Evolutionary conservation across 148 eudicot genomes (phyloP).

Genomic region (Vaccinium corymbosum): DNA sequence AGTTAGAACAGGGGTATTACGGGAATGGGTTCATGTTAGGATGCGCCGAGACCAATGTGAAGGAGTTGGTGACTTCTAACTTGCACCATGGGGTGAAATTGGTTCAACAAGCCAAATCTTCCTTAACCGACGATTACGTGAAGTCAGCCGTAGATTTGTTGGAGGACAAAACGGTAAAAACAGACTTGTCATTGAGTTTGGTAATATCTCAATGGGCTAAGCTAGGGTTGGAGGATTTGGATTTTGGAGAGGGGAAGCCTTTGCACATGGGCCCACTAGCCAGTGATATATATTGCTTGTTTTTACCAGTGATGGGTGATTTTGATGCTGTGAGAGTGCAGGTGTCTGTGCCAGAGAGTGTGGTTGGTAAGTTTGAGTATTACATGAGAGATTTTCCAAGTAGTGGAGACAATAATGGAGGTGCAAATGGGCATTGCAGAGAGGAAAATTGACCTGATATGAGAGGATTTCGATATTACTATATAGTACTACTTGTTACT

Average conservation of each 20-base stretch:
- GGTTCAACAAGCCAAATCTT: constrained; percentile 72
- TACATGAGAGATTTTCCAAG: constrained; percentile 49
- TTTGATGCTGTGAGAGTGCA: constrained; percentile 54
- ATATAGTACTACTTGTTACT: background rate
- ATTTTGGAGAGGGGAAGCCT: constrained; percentile 79
- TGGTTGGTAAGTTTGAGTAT: constrained; percentile 53
- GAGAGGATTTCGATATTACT: background rate
- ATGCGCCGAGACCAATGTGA: constrained; percentile 63
- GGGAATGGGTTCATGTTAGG: constrained; percentile 89
- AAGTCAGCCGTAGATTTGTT: constrained; percentile 56
- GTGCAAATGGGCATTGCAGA: constrained; percentile 16
- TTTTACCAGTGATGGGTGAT: constrained; percentile 59
- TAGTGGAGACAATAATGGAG: constrained; percentile 27
- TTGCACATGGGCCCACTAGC: constrained; percentile 75
- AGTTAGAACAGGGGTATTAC: constrained; percentile 56
- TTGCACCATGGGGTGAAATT: constrained; percentile 45
- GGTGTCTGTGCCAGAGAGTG: constrained; percentile 58
- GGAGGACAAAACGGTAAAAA: constrained; percentile 55
- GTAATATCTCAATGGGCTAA: constrained; percentile 92
- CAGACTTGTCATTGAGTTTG: constrained; percentile 52
- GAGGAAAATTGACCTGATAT: constrained; percentile 15
- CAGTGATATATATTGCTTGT: constrained; percentile 82
- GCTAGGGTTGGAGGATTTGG: constrained; percentile 68
- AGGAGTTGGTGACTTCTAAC: constrained; percentile 46
- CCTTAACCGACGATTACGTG: constrained; percentile 46